Percentiles rank a stretch among this genome's conserved stretches.
Evolutionary conservation across 2,329 filamentous ascomycete species (phyloP).

Genomic region (Ceratocystis harringtonii): DNA sequence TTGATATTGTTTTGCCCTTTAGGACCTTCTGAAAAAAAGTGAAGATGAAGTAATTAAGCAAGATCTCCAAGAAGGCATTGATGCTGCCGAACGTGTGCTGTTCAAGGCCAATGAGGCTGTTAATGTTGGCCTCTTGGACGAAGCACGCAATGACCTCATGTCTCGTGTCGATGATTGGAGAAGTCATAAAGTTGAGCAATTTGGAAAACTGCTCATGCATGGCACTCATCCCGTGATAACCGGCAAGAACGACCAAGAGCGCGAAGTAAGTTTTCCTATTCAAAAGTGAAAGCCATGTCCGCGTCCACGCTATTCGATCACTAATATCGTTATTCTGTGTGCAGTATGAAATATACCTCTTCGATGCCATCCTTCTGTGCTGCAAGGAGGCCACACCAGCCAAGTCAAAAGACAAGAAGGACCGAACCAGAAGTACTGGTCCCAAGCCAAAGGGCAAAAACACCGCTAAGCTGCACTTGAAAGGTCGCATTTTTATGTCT

Average conservation of each 20-base stretch:
- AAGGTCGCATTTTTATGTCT: constrained; percentile 97
- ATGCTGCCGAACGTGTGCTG: constrained; percentile 67
- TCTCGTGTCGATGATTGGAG: constrained; percentile 93
- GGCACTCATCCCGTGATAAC: constrained; percentile 88
- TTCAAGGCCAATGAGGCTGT: constrained; percentile 82
- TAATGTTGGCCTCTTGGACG: constrained; percentile 68
- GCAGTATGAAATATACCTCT: constrained; percentile 94
- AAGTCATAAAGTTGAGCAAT: constrained; percentile 75
- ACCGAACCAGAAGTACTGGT: constrained; percentile 40
- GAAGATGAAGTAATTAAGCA: constrained; percentile 55
- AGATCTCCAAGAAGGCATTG: constrained; percentile 63
- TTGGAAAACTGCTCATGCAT: constrained; percentile 75
- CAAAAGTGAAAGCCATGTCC: not conserved
- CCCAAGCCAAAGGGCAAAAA: constrained; percentile 43
- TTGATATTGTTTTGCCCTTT: constrained; percentile 11
- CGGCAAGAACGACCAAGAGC: constrained; percentile 74
- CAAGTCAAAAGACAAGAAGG: constrained; percentile 67
- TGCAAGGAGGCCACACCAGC: constrained; percentile 87
- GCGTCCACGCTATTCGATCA: constrained; percentile 5
- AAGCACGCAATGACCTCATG: constrained; percentile 70
- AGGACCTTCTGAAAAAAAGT: constrained; percentile 79
- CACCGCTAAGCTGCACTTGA: constrained; percentile 77
- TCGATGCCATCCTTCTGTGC: constrained; percentile 86
- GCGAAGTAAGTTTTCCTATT: constrained; percentile 50
- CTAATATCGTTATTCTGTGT: constrained; percentile 15